These are phyloP conservation scores for Neurospora sp. DNA, from an alignment of 495 filamentous ascomycete species.

Conservation along the genomic window DNA sequence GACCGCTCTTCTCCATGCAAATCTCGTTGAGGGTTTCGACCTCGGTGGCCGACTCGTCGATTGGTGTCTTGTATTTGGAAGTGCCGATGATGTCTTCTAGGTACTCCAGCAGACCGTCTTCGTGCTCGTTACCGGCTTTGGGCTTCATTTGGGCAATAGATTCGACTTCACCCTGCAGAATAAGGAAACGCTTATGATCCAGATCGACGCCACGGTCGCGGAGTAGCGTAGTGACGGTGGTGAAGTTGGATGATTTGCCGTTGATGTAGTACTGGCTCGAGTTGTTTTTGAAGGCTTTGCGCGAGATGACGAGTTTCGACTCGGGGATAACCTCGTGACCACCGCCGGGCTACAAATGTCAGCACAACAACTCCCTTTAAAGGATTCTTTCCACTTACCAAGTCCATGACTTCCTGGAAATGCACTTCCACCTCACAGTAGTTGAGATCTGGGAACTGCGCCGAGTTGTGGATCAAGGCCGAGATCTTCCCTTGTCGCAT, in stretches of 20 bases:
- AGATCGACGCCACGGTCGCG: constrained; percentile 84
- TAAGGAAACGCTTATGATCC: constrained; percentile 96
- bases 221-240: constrained; percentile 77
- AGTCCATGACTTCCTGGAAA: constrained; percentile 88
- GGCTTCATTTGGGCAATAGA: constrained; percentile 99
- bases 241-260: constrained; percentile 77
- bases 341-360: constrained; percentile 43
- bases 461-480: constrained; percentile 93
- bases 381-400: constrained; percentile 11
- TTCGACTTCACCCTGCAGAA: constrained; percentile 95
- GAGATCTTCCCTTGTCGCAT: constrained; percentile 99
- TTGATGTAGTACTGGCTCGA: constrained; percentile 97
- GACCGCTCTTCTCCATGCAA: constrained; percentile 83
- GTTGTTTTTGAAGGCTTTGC: constrained; percentile 95
- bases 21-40: constrained; percentile 89
- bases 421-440: constrained; percentile 93
- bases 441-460: constrained; percentile 69
- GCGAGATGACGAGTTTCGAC: constrained; percentile 76
- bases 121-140: constrained; percentile 87
- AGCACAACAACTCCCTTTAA: not conserved
- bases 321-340: constrained; percentile 63
- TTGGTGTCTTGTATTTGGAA: constrained; percentile 92
- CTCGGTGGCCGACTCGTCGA: constrained; percentile 83
- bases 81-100: constrained; percentile 98
- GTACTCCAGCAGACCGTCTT: constrained; percentile 93